Base-by-base conservation (phyloP, 257 asterid species). In the Fraxinus cuspidata region DNA sequence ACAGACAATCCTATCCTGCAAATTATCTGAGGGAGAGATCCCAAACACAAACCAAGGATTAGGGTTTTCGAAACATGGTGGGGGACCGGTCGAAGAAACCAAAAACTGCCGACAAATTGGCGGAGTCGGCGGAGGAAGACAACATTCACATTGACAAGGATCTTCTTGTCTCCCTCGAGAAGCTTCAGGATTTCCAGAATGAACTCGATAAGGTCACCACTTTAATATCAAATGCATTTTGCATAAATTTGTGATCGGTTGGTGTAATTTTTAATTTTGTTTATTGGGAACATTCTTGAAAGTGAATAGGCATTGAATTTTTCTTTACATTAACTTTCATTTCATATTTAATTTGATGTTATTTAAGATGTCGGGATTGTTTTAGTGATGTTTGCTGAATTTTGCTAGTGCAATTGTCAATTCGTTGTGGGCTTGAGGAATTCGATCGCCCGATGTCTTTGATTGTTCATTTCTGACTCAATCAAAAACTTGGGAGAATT, bases 181-280 rank as follows among this genome's bases (percentile, higher is more conserved):
- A 84, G 83, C 89, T 90, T 58, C 86, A 84, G 23, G 84, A 84
- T 73, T 78, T 86, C 31, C 94, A 88, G 60, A 86, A 85, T 0
- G 89, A 90, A 29, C 85, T 90, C 18, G 85, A 81, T 21, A 82
- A 85, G 94, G 94, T 90, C 35, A 49, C 23, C 78, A 74, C 44
- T 80, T 67, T 21, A 28, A 19, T 21, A 29, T n/a, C 28, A 21
- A 56, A 56, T 56, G 21, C 27, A 56, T 4, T 56, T 56, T 56
- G 27, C 65, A 56, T 56, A 56, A 18, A 56, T 56, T 21, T 56
- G 25, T 56, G 65, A 7, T 16, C 21, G 21, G n/a, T 16, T 47
- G 21, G 51, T 16, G 58, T 3, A 47, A 47, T 56, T 53, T 53
- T 71, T 38, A 27, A 7, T 56, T 79, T 10, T 67, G 1, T 19